phyloP scores from a whole-genome alignment of 2,329 filamentous ascomycete genomes.

The Botrytis squamosa region DNA sequence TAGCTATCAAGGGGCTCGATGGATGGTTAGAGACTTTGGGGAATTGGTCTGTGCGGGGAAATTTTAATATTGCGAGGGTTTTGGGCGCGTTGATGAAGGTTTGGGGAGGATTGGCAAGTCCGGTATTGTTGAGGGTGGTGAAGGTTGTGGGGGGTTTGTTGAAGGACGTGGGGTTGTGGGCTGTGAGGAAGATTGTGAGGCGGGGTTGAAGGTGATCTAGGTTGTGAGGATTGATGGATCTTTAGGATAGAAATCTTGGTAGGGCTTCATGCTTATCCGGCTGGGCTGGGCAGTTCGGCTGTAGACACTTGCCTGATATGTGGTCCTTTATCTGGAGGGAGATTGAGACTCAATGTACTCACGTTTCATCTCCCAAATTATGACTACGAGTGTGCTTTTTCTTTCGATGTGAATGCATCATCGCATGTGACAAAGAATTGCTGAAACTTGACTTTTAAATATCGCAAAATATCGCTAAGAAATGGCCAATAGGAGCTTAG shows the following conservation, averaged over 20 bases:
- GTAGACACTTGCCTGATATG: no score
- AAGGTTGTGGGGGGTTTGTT: background rate
- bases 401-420: background rate
- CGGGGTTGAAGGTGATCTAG: background rate
- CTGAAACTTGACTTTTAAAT: background rate
- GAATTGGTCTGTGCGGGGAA: background rate
- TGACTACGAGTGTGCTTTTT: background rate
- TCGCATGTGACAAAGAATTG: background rate
- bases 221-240: fast-evolving
- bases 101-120: background rate
- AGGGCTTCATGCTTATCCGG: no score
- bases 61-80: background rate
- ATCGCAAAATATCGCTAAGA: background rate
- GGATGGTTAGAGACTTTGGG: background rate
- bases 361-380: background rate
- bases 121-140: background rate
- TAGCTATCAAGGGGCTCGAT: background rate
- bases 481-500: background rate
- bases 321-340: background rate
- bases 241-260: background rate
- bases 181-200: background rate
- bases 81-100: background rate
- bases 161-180: background rate
- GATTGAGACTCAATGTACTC: background rate
- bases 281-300: no score